phyloP scores from a whole-genome alignment of 202 grass and related monocot species.

The Zizania palustris region DNA sequence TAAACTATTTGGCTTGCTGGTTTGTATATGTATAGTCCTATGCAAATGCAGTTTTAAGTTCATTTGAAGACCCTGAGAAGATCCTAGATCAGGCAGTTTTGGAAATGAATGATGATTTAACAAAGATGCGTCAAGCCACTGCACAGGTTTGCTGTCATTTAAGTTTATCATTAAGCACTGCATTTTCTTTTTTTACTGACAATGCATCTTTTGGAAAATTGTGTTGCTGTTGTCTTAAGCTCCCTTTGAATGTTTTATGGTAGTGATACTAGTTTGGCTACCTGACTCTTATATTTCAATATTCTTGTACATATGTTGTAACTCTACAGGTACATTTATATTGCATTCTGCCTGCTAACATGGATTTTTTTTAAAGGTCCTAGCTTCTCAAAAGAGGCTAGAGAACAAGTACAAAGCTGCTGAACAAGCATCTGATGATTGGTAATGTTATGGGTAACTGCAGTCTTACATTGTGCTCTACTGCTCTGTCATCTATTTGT shows the following conservation, averaged over 20 bases:
- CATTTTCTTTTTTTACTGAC: conserved; percentile 3
- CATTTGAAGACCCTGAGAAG: conserved; percentile 99
- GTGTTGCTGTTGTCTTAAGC: neutral
- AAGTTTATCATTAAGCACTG: neutral
- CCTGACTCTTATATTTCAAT: neutral
- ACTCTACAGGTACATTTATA: neutral
- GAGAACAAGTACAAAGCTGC: conserved; percentile 93
- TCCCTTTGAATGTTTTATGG: neutral
- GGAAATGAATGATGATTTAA: conserved; percentile 98
- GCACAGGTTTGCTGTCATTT: conserved; percentile 69
- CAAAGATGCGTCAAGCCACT: conserved; percentile 98
- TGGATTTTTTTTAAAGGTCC: conserved; percentile 62
- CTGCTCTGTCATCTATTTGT: conserved; percentile 33
- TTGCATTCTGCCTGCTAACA: conserved; percentile 27
- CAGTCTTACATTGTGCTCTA: conserved; percentile 16
- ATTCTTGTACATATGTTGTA: conserved; percentile 8
- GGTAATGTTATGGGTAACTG: conserved; percentile 54
- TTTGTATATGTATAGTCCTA: conserved; percentile 73
- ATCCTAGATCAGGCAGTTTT: conserved; percentile 95
- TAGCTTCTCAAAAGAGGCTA: conserved; percentile 84
- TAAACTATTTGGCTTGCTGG: conserved; percentile 31
- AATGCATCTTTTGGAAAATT: neutral
- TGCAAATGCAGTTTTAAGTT: conserved; percentile 80
- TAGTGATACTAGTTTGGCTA: conserved; percentile 7
- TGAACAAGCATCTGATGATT: conserved; percentile 74